Evolutionary conservation across 768 basidiomycete species (phyloP), one percentile per base, ranked within the genome.

Genomic region (Boletus bicolor): DNA sequence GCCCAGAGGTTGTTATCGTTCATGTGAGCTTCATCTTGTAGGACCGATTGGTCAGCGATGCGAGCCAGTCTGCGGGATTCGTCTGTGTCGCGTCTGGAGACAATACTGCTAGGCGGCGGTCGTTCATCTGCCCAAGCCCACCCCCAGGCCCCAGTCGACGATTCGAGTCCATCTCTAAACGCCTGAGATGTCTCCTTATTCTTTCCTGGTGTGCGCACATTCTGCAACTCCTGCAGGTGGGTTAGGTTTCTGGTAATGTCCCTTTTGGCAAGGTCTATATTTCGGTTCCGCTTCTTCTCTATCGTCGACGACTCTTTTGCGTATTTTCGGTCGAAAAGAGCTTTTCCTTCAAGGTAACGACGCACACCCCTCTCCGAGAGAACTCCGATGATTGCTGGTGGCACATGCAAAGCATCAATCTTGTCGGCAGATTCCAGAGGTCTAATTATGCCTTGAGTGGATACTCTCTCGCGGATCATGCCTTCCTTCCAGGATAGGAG

Each of bases 401-500:
- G 82, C 15, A 95, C 71, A 32, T 76, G 76, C 54, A 95, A 76
- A 5, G 85, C 90, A 14, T 75, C 72, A 0, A 98, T 75, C 47
- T 89, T 83, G 14, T 70, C 65, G 61, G 85, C 82, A 0, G 86
- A 75, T 60, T 98, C 95, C 36, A 99, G 74, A 0, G 89, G 78
- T 17, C 94, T 83, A n/a, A 93, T 76, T n/a, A 86, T 70, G 7
- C 97, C 97, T 10, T 79, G 80, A 1, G 85, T 89, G 2, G 89
- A 87, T 28, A 98, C 84, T 19, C 97, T 82, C 72, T 98, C 96
- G 36, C 96, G 83, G 52, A 98, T 91, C 86, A 98, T 97, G 37
- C 78, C 75, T 49, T 80, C 80, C 55, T 69, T 70, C 75, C 77
- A 79, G 14, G 61, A 60, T 19, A 58, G 57, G 32, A 64, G 58